Evolutionary conservation across 768 basidiomycete genomes (phyloP), one percentile per base, ranked within the genome.

Genomic region (Lactarius hatsudake): DNA sequence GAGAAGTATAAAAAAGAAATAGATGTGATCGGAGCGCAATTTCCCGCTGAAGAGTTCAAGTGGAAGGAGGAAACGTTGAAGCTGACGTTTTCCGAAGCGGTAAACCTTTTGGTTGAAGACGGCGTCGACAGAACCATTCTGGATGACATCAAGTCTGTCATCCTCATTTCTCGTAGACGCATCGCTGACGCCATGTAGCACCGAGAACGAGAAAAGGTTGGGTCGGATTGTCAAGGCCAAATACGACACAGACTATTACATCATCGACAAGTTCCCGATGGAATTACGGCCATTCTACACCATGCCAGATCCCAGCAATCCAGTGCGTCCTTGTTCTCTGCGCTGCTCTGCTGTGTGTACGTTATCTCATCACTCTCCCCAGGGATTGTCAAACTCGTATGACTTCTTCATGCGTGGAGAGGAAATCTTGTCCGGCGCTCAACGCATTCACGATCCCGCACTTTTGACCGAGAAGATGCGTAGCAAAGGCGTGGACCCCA

Each of bases 351-450:
- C 10, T 53, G 26, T 65, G n/a, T 26, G 18, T 8, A 34, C 32
- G 40, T 62, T 51, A 40, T 40, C 42, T 58, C 26, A 48, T 28
- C 23, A 13, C 32, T n/a, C 34, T 28, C 23, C n/a, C 15, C 73
- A 96, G 90, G 87, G 86, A 9, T 81, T 97, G 48, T 98, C 97
- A 60, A 98, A 98, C 79, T 98, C 97, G 28, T 99, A 98, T 78
- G 97, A 99, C 79, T 98, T 99, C 81, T 98, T 99, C 85, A 98
- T 99, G 96, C 87, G 97, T 38, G 97, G 97, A 13, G 95, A 99
- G 79, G 97, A 99, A 78, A 98, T 99, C 74, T 83, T 98, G 48
- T 98, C 96, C 4, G 97, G 97, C 18, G 97, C 96, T 32, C 97
- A 99, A 77, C 94, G 97, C 78, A 89, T 98, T 63, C 97, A 99